A percentile compares a stretch with the other conserved stretches of the same genome.
Conservation (phyloP, 768 basidiomycete genomes). For the Leccinum aurantiacum region DNA sequence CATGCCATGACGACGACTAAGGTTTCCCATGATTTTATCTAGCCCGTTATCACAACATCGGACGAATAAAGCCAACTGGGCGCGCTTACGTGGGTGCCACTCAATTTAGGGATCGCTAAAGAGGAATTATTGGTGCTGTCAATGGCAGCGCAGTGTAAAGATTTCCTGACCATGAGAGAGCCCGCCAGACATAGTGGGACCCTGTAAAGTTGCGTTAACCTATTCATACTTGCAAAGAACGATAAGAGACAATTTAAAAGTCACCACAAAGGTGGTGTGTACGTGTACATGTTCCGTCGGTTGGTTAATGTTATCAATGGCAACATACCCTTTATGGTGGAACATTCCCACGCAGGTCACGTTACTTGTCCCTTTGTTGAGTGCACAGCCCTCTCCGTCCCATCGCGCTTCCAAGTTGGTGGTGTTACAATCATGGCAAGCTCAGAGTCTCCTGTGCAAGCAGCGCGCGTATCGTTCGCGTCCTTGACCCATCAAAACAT, state of each 20-base stretch:
- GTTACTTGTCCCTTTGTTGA: conserved; percentile 11
- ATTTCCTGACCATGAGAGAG: conserved; percentile 7
- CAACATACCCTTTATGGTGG: conserved; percentile 2
- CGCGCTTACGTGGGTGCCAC: conserved; percentile 23
- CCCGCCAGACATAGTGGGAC: conserved; percentile 22
- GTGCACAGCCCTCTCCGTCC: conserved; percentile 16
- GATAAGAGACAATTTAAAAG: conserved; percentile 25
- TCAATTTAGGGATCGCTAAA: conserved; percentile 19
- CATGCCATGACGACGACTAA: conserved; percentile 22
- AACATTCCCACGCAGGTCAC: conserved; percentile 27
- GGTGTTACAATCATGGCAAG: conserved; percentile 21
- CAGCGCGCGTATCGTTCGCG: conserved; percentile 62
- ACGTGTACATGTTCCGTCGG: not conserved
- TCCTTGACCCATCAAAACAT: conserved; percentile 80
- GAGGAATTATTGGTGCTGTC: conserved; percentile 26
- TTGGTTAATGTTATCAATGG: conserved; percentile 2
- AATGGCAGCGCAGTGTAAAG: conserved; percentile 19
- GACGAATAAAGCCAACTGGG: conserved; percentile 11
- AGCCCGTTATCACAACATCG: conserved; percentile 14
- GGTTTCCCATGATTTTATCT: conserved; percentile 3
- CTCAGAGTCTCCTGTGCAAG: conserved; percentile 18
- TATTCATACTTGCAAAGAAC: conserved; percentile 22
- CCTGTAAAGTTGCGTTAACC: conserved; percentile 24
- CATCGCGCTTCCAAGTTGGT: not conserved
- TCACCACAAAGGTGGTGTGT: conserved; percentile 11